Base-by-base conservation (phyloP, 805 yeast species). In the Candida michaelii region DNA sequence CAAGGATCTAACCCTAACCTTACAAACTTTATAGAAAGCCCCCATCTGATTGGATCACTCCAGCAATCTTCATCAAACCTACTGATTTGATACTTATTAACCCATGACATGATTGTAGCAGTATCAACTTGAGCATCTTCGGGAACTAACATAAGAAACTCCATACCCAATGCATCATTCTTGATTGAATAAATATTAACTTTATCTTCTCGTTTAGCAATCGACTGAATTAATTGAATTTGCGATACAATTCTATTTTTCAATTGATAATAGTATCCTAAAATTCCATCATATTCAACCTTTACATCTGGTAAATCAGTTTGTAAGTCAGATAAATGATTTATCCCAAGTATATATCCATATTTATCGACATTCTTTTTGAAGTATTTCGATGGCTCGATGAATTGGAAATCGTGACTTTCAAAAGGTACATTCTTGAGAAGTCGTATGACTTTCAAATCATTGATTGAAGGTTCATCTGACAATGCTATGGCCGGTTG, bases 1-100 rank as follows among this genome's bases (percentile, higher is more conserved):
- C 48, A 44, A 23, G 42, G 40, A 39, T 43, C 46, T 10, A 25
- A 30, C 2, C 51, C 51, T 13, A 43, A 32, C 15, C 30, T 40
- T 6, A 42, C 36, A 33, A 48, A 45, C 30, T 34, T 41, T 4
- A 46, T 43, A 10, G 23, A 15, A 18, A 30, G 38, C 10, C 33
- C 34, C 16, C 23, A 40, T 11, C 30, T 29, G 15, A 42, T 24
- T 11, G 25, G 11, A 24, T 16, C 43, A 38, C 45, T 34, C 52
- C 52, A 48, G 19, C 43, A 36, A 7, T 40, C 42, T 25, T 40
- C 39, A 12, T 23, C 18, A n/a, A 40, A 43, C 23, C 40, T 35
- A 12, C 15, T 8, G 5, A 42, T 16, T 25, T 48, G 43, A 29
- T 36, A 23, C 17, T 33, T 35, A 19, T 40, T 43, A 14, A 48